A percentile compares a stretch with the other conserved stretches of the same genome.
These are phyloP conservation scores for Fusarium napiforme DNA, from an alignment of 2,329 filamentous ascomycete genomes.

Conservation along the genomic window DNA sequence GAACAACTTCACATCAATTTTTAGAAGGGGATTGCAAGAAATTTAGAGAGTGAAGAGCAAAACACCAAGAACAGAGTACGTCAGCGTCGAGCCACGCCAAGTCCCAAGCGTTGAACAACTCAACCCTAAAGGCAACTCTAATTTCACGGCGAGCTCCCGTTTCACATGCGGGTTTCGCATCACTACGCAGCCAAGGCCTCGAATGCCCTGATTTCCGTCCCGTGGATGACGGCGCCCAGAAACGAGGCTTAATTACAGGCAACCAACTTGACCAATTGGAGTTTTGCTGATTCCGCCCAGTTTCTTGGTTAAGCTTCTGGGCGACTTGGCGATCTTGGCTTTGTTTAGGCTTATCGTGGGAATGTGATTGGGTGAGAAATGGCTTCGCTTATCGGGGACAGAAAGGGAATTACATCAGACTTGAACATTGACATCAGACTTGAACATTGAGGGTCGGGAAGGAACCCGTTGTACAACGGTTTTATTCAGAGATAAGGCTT, in stretches of 20 bases:
- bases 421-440: neutral
- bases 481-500: neutral
- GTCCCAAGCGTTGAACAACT: conserved; percentile 19
- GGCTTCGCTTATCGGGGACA: neutral
- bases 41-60: neutral
- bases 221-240: conserved; percentile 21
- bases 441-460: too few species aligned
- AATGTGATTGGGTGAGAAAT: neutral
- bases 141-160: neutral
- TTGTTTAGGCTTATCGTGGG: neutral
- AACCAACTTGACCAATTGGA: neutral
- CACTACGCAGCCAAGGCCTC: conserved; percentile 2
- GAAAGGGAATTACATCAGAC: neutral
- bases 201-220: conserved; percentile 4
- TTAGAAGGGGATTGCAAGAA: neutral
- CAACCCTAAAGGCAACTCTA: conserved; percentile 14
- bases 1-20: too few species aligned
- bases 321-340: conserved; percentile 24
- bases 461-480: neutral
- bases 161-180: neutral
- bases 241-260: conserved; percentile 20
- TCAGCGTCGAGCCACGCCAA: conserved; percentile 23
- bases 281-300: neutral
- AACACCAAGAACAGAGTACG: conserved; percentile 4
- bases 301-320: conserved; percentile 10